Base-by-base conservation (phyloP, 2,329 filamentous ascomycete species). In the Alternaria postmessia region DNA sequence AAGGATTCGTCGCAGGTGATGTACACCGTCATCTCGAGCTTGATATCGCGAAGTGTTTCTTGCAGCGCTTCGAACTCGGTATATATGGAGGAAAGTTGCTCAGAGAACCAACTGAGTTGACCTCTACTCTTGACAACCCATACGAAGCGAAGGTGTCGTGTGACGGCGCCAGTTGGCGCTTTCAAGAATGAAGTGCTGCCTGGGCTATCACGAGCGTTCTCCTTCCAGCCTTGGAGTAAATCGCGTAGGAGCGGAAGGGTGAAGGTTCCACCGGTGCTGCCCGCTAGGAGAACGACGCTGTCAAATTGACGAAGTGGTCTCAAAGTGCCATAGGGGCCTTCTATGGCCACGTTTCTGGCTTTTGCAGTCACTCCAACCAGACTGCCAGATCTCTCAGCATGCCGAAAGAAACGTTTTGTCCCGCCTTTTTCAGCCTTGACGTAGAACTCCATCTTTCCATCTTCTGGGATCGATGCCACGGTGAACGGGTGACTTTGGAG, bases 401-500 rank as follows among this genome's bases (percentile, higher is more conserved):
- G 82, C 43, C 75, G 76, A 70, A 84, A 84, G 57, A 88, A 80
- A 7, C 79, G 80, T 49, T 74, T 80, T 1, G 86, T 87, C 11
- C 81, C 84, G 12, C 86, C 86, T 34, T 78, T 81, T 65, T 87
- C 81, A 1, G 85, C 80, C 57, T 85, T 84, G 9, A 88, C 79
- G 4, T 86, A 71, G 61, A 89, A 87, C 52, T 87, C 85, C 72
- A 88, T 80, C 57, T 81, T 83, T 1, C 81, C 80, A 66, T 88
- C 86, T 39, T 80, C 79, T 0, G 85, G 84, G 12, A 88, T 80
- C 1, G 85, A 86, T 3, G 85, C 79, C 59, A 90, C 87, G 1
- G 87, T 89, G 68, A 90, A 90, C 0, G 88, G 88, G 64, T 91
- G 88, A 24, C 84, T 85, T 67, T 89, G 86, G 2, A 90, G 75